Conservation (phyloP, 345 rosid species). For the Schrenkiella parvula region DNA sequence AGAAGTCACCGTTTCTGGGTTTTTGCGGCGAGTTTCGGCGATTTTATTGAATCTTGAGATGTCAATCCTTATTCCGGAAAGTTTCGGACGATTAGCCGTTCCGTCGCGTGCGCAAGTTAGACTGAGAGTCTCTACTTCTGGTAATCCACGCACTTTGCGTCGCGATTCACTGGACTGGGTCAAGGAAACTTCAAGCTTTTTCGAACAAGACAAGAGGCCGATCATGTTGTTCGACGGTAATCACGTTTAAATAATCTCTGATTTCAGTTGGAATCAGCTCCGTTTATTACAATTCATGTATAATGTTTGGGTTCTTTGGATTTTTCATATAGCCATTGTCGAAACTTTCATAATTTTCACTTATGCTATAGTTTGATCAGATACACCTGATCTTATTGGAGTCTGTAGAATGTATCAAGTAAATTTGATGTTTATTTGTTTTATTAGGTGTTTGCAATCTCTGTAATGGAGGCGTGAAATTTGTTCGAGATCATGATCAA, state of each 20-base stretch:
- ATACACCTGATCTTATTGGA: neutral
- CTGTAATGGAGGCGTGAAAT: constrained; percentile 85
- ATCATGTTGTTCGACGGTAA: constrained; percentile 89
- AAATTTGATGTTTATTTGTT: neutral
- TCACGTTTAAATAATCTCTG: neutral
- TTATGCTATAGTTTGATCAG: neutral
- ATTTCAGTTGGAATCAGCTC: neutral
- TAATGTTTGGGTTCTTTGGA: neutral
- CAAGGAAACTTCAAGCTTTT: constrained; percentile 60
- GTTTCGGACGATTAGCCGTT: constrained; percentile 23
- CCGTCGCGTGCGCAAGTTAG: constrained; percentile 22
- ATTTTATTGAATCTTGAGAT: constrained; percentile 25
- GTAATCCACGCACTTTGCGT: constrained; percentile 39
- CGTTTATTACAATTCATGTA: neutral
- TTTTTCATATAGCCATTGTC: neutral
- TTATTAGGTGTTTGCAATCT: constrained; percentile 74
- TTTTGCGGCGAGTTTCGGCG: neutral
- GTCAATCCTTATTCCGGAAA: constrained; percentile 45
- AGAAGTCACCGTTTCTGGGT: neutral
- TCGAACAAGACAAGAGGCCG: constrained; percentile 69
- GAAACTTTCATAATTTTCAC: neutral
- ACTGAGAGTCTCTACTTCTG: constrained; percentile 31
- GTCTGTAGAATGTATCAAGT: neutral
- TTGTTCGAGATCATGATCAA: constrained; percentile 65
- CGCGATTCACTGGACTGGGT: constrained; percentile 41